Evolutionary conservation across 768 basidiomycete species (phyloP), one percentile per base, ranked within the genome.

Genomic region (Collybia sp.): DNA sequence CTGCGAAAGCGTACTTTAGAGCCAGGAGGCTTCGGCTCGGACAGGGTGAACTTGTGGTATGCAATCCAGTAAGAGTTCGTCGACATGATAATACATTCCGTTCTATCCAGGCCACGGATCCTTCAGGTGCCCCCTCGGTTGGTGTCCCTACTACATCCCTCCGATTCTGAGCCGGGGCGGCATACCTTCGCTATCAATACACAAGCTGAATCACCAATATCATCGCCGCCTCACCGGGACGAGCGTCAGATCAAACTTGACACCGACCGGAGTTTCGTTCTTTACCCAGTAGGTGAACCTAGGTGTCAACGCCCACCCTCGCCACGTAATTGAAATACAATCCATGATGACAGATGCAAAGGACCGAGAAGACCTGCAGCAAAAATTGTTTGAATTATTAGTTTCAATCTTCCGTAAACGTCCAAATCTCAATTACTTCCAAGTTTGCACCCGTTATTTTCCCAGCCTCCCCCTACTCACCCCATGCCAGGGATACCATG

Each of bases 261-360:
- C 65, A 95, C 93, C 1, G 83, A 93, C 64, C 80, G 93, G 40
- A 93, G 91, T 53, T 97, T 97, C 57, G 89, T 96, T 45, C 71
- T 93, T 50, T 97, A 95, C 66, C 89, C 93, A 59, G 83, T 81
- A 76, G 88, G 92, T 88, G 72, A 66, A 75, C 55, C 50, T 42
- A 49, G 46, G 43, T 32, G 46, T 37, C 44, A 43, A 35, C 18
- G 12, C 9, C 17, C 42, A 12, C 47, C 46, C 30, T 33, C 25
- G 34, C 34, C 15, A 25, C 13, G 33, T 43, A 15, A 17, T 44
- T 35, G 38, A 12, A 25, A 16, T 44, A 43, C 12, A 42, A 38
- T 45, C 30, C 45, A 12, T 42, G 40, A 42, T 50, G 47, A 54
- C 59, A 19, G 46, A 55, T 9, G 47, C 50, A 35, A 58, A 55